Conservation (phyloP, 768 basidiomycete genomes). For the Hydnomerulius pinastri region DNA sequence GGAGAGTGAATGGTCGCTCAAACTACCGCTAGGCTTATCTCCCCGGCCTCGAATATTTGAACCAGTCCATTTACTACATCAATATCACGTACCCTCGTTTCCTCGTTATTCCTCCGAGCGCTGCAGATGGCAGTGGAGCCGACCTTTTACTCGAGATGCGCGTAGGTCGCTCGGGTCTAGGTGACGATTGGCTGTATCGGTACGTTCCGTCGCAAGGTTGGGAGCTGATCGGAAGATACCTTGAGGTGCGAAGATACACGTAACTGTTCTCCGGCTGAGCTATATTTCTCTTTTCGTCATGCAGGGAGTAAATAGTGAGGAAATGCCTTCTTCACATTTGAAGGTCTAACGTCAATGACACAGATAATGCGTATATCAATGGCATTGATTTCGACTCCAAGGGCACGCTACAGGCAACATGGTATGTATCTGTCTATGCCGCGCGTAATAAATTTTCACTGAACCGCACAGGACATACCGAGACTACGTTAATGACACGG, state of each 20-base stretch:
- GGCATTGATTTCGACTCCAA: conserved; percentile 33
- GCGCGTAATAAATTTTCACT: not conserved
- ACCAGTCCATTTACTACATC: conserved; percentile 37
- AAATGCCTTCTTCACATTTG: no score
- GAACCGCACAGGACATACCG: no score
- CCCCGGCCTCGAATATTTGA: conserved; percentile 33
- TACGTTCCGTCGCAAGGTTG: no score
- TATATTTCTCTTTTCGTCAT: not conserved
- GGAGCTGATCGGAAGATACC: no score
- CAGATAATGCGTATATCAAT: conserved; percentile 42
- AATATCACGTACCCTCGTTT: no score
- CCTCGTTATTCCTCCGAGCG: conserved; percentile 16
- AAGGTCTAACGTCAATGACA: no score
- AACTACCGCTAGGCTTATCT: conserved; percentile 27
- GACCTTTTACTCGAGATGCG: conserved; percentile 36
- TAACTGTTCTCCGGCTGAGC: conserved; percentile 12
- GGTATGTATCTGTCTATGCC: conserved; percentile 21
- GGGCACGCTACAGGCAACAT: conserved; percentile 32
- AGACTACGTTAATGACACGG: conserved; percentile 42
- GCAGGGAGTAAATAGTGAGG: conserved; percentile 37
- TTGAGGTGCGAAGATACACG: no score
- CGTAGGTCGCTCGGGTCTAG: conserved; percentile 37
- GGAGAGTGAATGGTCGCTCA: conserved; percentile 16
- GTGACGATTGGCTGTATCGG: no score
- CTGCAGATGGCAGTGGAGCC: conserved; percentile 5